phyloP scores from a whole-genome alignment of 345 rosid genomes.

The Acer saccharum region DNA sequence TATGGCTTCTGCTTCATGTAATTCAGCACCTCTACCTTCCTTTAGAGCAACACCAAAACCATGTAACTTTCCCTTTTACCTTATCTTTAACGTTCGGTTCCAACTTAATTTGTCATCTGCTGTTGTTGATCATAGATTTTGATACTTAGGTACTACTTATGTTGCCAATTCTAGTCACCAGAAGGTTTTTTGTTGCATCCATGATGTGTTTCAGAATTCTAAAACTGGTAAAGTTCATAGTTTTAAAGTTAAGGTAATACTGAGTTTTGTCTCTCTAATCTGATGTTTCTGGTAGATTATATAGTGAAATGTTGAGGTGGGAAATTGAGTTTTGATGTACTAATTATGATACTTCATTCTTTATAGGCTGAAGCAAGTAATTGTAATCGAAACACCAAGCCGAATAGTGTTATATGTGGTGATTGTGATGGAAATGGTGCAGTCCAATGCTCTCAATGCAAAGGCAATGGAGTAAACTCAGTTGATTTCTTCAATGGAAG shows the following conservation, averaged over 20 bases:
- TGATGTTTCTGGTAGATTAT: not conserved
- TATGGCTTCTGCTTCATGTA: conserved; percentile 33
- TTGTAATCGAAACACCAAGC: conserved; percentile 34
- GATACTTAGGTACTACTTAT: conserved; percentile 19
- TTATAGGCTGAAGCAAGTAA: conserved; percentile 39
- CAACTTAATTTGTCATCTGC: not conserved
- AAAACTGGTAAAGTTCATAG: conserved; percentile 4
- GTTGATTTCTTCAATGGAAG: conserved; percentile 54
- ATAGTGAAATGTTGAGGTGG: not conserved
- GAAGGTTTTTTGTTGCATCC: conserved; percentile 18
- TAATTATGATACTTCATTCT: not conserved
- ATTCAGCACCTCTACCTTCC: conserved; percentile 9
- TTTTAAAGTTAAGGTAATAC: conserved; percentile 27
- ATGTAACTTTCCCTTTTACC: conserved; percentile 13
- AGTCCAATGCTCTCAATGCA: conserved; percentile 57
- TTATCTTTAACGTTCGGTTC: not conserved
- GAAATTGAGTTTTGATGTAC: not conserved
- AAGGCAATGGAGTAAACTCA: conserved; percentile 59
- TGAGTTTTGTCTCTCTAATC: not conserved
- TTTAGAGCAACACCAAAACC: conserved; percentile 14
- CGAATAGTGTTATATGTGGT: conserved; percentile 44
- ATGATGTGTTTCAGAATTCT: not conserved
- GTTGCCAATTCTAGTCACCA: not conserved
- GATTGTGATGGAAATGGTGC: conserved; percentile 61
- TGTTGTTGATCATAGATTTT: not conserved